Conservation (phyloP, 2,329 filamentous ascomycete species). For the Colletotrichum sp. region DNA sequence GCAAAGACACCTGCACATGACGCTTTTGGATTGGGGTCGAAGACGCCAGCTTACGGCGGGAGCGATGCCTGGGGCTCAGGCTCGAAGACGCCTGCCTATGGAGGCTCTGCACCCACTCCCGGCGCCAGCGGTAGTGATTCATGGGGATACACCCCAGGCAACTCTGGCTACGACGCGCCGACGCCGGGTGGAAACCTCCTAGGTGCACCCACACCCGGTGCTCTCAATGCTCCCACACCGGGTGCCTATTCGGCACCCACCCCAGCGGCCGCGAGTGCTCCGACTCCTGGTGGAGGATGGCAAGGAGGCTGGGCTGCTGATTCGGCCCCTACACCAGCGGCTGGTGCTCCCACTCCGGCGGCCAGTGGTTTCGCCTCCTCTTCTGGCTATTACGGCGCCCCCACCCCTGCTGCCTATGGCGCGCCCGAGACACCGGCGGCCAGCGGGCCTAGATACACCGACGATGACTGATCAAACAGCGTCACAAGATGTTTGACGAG, state of each 20-base stretch:
- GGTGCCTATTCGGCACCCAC: constrained; percentile 71
- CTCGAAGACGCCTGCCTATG: constrained; percentile 81
- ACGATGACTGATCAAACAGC: constrained; percentile 47
- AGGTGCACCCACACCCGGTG: constrained; percentile 66
- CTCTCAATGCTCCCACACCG: constrained; percentile 73
- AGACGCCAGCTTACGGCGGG: constrained; percentile 67
- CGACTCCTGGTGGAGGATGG: constrained; percentile 72
- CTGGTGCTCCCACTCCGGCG: constrained; percentile 71
- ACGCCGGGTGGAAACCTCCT: constrained; percentile 64
- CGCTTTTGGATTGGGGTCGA: constrained; percentile 70
- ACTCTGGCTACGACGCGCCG: constrained; percentile 70
- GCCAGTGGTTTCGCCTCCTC: constrained; percentile 59
- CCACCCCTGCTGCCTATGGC: constrained; percentile 68
- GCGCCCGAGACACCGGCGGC: constrained; percentile 67
- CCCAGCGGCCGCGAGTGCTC: constrained; percentile 65
- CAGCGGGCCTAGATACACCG: constrained; percentile 59
- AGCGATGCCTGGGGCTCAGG: constrained; percentile 68
- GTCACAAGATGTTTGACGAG: neutral
- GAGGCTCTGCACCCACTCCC: constrained; percentile 62
- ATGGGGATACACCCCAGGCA: constrained; percentile 64
- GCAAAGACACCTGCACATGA: constrained; percentile 73
- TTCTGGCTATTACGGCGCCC: constrained; percentile 59
- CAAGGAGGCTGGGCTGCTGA: constrained; percentile 65
- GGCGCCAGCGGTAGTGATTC: constrained; percentile 62
- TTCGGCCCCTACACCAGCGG: constrained; percentile 70